phyloP scores from a whole-genome alignment of 2,329 filamentous ascomycete species.

The Graphium sp. region DNA sequence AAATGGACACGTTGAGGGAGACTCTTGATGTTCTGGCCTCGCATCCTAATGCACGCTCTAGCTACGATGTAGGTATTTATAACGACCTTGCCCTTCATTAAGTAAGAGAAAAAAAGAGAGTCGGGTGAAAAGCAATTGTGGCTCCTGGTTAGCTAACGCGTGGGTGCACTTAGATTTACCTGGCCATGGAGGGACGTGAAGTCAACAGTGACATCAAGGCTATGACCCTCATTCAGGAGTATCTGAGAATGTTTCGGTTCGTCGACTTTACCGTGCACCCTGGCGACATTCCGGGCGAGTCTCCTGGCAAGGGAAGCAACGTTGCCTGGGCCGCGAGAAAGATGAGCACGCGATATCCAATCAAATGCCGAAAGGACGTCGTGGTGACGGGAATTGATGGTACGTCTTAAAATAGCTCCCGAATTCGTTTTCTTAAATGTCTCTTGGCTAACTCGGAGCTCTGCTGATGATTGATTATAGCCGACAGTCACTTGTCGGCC shows the following conservation, averaged over 20 bases:
- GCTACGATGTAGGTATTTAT: constrained; percentile 47
- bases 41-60: constrained; percentile 43
- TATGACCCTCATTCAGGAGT: constrained; percentile 40
- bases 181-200: constrained; percentile 59
- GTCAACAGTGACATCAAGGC: constrained; percentile 44
- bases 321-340: constrained; percentile 53
- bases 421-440: neutral
- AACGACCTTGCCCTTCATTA: neutral
- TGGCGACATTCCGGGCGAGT: constrained; percentile 45
- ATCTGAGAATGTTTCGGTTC: constrained; percentile 45
- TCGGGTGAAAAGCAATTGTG: too few species aligned
- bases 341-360: constrained; percentile 42
- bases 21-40: constrained; percentile 53
- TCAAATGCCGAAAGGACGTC: constrained; percentile 37
- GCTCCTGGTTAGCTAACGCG: too few species aligned
- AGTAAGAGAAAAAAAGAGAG: too few species aligned
- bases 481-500: constrained; percentile 52
- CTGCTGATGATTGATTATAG: constrained; percentile 28
- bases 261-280: constrained; percentile 55
- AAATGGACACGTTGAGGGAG: constrained; percentile 48
- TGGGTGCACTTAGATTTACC: constrained; percentile 49
- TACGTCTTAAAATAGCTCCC: constrained; percentile 19
- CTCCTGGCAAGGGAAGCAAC: constrained; percentile 61
- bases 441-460: neutral
- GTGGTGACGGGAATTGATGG: constrained; percentile 59